phyloP scores from a whole-genome alignment of 805 yeast genomes.

The Metschnikowia lachancei region DNA sequence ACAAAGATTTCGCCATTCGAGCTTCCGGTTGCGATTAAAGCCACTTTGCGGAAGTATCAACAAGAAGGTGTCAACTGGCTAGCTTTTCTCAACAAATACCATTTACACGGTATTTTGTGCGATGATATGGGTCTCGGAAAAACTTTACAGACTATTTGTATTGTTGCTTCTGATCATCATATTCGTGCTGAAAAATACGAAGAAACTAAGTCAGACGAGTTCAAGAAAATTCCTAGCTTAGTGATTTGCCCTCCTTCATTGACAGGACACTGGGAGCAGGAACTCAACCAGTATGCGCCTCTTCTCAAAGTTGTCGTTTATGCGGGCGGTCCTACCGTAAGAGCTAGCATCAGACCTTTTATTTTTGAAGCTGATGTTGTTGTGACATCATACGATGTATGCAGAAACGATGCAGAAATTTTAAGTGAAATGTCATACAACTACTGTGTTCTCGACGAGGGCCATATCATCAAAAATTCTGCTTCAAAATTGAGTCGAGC shows the following conservation, averaged over 20 bases:
- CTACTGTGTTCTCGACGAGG: conserved; percentile 95
- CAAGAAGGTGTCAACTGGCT: conserved; percentile 99
- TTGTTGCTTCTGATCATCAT: conserved; percentile 93
- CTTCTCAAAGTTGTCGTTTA: conserved; percentile 77
- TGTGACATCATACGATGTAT: conserved; percentile 94
- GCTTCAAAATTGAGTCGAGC: conserved; percentile 83
- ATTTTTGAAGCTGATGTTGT: conserved; percentile 71
- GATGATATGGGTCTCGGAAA: conserved; percentile 99
- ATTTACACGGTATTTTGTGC: conserved; percentile 94
- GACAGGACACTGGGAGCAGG: conserved; percentile 99
- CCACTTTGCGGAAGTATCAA: conserved; percentile 90
- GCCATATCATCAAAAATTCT: conserved; percentile 94
- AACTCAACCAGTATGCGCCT: conserved; percentile 85
- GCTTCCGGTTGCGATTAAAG: conserved; percentile 87
- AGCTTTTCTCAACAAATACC: conserved; percentile 90
- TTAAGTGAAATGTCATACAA: conserved; percentile 67
- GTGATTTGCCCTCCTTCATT: conserved; percentile 95
- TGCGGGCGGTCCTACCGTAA: conserved; percentile 85
- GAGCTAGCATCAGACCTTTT: conserved; percentile 54
- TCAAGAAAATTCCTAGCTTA: conserved; percentile 74
- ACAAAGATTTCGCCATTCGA: conserved; percentile 82
- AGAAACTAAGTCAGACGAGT: conserved; percentile 59
- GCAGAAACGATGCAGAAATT: conserved; percentile 80
- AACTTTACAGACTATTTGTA: conserved; percentile 94
- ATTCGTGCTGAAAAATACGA: conserved; percentile 69